Base-by-base conservation (phyloP, 2,329 filamentous ascomycete species). In the Sarocladiaceae sp. region DNA sequence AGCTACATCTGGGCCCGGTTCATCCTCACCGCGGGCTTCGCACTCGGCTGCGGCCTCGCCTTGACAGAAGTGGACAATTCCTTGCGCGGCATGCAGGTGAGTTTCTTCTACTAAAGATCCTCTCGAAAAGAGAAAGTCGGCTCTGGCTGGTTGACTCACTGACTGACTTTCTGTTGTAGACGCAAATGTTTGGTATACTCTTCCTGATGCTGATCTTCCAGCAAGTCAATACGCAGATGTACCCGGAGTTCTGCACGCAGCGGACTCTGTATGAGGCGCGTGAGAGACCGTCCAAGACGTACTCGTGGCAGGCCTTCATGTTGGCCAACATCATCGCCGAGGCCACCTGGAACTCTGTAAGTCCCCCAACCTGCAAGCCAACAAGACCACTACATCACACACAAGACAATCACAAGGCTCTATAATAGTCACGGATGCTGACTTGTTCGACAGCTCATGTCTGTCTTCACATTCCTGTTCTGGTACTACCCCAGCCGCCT, bases 1-100 rank as follows among this genome's bases (percentile, higher is more conserved):
- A 71, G 75, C 2, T 90, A 89, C 63, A 82, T 90, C 55, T 88
- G 85, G 64, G 77, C 80, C 44, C 89, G 89, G 64, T 54, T 74
- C 1, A 60, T 72, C 1, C 74, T 87, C 18, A 79, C 74, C 49
- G 63, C 73, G 23, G 56, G 70, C 12, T 15, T 56, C 49, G 51
- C 53, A 3, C 68, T 87, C 2, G 86, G 85, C 58, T 82, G 87
- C 47, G 83, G 83, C 1, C 78, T 85, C 53, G 82, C 79, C 0
- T 83, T 86, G 55, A 78, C 75, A 58, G 74, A 81, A 19, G 71
- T 77, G 3, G 66, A 76, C 20, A 74, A 74, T 49, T 78, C 76
- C 0, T 68, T 76, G 34, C 78, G 83, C 49, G 82, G 83, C 24
- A 67, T 88, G 7, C 82, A 86, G 53, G 37, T 41, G 15, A 41